Percentiles rank a stretch among this genome's conserved stretches.
phyloP scores from a whole-genome alignment of 352 stramenopile genomes.

The Phytophthora uliginosa region DNA sequence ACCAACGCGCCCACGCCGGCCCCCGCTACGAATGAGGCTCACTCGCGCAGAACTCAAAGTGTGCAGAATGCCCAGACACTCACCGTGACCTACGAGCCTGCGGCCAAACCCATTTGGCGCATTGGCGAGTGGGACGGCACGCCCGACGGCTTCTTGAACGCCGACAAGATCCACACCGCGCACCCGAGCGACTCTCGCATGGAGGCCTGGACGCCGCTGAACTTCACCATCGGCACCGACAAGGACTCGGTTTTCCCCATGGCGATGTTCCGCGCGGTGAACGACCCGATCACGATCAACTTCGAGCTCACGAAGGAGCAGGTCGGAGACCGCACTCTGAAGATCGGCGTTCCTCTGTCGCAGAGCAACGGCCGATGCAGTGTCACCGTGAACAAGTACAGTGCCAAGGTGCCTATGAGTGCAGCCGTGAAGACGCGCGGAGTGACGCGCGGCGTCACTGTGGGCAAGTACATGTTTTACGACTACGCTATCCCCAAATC shows the following conservation, averaged over 20 bases:
- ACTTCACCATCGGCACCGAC: slow-evolving; percentile 44
- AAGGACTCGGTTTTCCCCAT: slow-evolving; percentile 48
- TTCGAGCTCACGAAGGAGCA: slow-evolving; percentile 50
- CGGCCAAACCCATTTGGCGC: slow-evolving; percentile 46
- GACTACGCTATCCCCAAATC: slow-evolving; percentile 54
- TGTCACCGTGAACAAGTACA: slow-evolving; percentile 56
- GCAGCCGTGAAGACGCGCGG: slow-evolving; percentile 53
- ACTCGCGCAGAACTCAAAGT: slow-evolving; percentile 14
- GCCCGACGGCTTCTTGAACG: slow-evolving; percentile 57
- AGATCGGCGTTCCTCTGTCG: slow-evolving; percentile 55
- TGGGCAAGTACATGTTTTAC: slow-evolving; percentile 63
- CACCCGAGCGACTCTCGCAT: slow-evolving; percentile 65
- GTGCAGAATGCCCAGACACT: slow-evolving; percentile 17
- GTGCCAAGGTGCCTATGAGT: slow-evolving; percentile 36
- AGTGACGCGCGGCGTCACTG: slow-evolving; percentile 53
- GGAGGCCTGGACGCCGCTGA: slow-evolving; percentile 33
- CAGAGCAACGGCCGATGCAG: slow-evolving; percentile 53
- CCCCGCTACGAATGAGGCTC: background rate
- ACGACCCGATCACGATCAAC: slow-evolving; percentile 54
- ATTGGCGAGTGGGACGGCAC: slow-evolving; percentile 67
- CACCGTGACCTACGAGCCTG: slow-evolving; percentile 38
- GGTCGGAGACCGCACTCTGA: slow-evolving; percentile 39
- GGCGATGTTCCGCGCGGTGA: slow-evolving; percentile 59
- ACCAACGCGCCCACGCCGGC: background rate
- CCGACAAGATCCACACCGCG: slow-evolving; percentile 64